Evolutionary conservation across 2,329 filamentous ascomycete species (phyloP).

Genomic region (Cryphonectria japonica): DNA sequence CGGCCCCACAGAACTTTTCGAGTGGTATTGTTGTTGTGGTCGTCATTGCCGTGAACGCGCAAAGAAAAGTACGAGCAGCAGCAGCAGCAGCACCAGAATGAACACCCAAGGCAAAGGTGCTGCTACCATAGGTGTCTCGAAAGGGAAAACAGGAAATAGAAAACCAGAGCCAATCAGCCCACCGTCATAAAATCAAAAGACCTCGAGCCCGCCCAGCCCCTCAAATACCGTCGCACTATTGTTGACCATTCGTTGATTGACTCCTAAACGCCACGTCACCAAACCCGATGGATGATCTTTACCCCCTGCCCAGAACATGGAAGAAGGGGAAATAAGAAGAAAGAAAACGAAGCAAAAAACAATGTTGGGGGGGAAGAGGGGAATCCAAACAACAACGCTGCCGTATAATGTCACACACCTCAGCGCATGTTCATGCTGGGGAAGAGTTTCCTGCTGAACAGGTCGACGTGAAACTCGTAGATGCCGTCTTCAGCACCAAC

Average conservation of each 20-base stretch:
- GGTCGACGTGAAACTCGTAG: conserved; percentile 72
- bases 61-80: not conserved
- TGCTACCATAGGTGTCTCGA: not conserved
- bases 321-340: not conserved
- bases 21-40: not conserved
- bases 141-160: not conserved
- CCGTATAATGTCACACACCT: conserved; percentile 28
- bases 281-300: not conserved
- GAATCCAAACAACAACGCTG: no score
- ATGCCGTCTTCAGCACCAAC: conserved; percentile 73
- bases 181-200: not conserved
- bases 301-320: not conserved
- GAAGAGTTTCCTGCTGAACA: conserved; percentile 62
- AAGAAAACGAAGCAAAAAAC: not conserved
- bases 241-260: not conserved
- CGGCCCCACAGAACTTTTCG: not conserved
- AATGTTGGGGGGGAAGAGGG: no score
- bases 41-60: not conserved
- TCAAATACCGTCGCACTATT: conserved; percentile 1
- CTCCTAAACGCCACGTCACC: not conserved
- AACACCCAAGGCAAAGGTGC: not conserved
- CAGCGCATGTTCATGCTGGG: conserved; percentile 59
- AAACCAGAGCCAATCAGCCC: not conserved
- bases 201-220: not conserved
- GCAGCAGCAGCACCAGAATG: not conserved